Conservation (phyloP, 768 basidiomycete genomes). For the Nidula microcarpa region DNA sequence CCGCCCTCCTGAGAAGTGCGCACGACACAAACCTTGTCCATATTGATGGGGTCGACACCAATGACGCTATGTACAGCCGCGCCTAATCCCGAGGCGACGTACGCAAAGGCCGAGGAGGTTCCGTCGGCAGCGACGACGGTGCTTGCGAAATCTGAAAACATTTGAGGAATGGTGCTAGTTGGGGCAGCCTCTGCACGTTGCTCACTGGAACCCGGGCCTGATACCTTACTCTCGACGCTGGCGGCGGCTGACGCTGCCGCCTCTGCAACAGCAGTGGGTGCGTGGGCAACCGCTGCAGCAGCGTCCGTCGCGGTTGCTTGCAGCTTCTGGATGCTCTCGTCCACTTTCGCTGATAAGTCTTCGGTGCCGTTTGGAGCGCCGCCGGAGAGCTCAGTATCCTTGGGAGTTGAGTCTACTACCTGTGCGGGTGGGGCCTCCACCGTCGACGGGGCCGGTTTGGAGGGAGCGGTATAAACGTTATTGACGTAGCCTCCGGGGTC, state of each 20-base stretch:
- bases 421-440: constrained; percentile 7
- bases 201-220: constrained; percentile 8
- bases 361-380: background rate
- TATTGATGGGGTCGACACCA: constrained; percentile 36
- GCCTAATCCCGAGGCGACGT: constrained; percentile 37
- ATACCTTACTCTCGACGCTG: background rate
- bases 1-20: background rate
- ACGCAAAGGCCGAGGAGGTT: constrained; percentile 30
- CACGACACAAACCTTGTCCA: constrained; percentile 23
- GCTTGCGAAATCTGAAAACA: constrained; percentile 31
- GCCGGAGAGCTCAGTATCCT: background rate
- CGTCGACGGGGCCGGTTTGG: constrained; percentile 25
- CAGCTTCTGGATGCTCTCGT: background rate
- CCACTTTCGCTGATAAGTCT: background rate
- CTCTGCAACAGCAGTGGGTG: background rate
- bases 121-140: constrained; percentile 33
- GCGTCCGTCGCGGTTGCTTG: background rate
- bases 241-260: background rate
- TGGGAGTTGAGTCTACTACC: constrained; percentile 2
- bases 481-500: constrained; percentile 68
- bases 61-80: constrained; percentile 31
- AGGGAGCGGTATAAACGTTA: constrained; percentile 58
- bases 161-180: constrained; percentile 20
- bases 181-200: constrained; percentile 4
- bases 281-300: background rate